Percentiles rank a stretch among this genome's conserved stretches.
Conservation (phyloP, 768 basidiomycete species). For the Podaxis rugospora region DNA sequence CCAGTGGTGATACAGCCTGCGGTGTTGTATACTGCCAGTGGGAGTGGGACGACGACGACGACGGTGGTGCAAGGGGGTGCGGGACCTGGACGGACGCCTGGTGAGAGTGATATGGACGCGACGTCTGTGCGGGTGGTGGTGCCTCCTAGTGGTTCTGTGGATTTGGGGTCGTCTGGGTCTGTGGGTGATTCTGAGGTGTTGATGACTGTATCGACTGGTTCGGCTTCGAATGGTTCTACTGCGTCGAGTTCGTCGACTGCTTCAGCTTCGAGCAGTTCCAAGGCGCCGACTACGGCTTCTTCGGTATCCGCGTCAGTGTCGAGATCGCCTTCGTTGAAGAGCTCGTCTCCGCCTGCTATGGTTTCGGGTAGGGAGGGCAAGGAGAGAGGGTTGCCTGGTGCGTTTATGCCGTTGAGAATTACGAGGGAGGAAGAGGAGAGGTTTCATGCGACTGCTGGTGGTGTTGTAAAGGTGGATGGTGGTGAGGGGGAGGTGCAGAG, state of each 20-base stretch:
- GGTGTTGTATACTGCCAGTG: conserved; percentile 4
- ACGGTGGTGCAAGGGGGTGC: neutral
- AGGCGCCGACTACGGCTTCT: neutral
- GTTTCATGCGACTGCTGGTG: conserved; percentile 5
- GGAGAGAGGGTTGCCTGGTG: neutral
- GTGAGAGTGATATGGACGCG: neutral
- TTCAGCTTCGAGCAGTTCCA: neutral
- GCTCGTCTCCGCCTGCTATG: neutral
- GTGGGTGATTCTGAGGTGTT: neutral
- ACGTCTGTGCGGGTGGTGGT: neutral
- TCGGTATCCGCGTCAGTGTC: neutral
- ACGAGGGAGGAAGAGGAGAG: conserved; percentile 10
- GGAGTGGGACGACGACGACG: neutral
- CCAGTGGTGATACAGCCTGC: conserved; percentile 24
- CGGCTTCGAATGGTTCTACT: neutral
- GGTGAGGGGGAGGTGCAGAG: neutral
- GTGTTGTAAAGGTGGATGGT: neutral
- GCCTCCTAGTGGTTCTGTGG: too few relatives aligned
- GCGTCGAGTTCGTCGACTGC: neutral
- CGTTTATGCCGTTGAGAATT: neutral
- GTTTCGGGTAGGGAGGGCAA: neutral
- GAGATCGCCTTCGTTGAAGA: neutral
- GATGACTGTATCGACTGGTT: conserved; percentile 8
- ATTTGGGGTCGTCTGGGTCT: too few relatives aligned
- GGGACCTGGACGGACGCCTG: neutral